Conservation (phyloP, 306 rosid species). For the Inga leiocalycina region DNA sequence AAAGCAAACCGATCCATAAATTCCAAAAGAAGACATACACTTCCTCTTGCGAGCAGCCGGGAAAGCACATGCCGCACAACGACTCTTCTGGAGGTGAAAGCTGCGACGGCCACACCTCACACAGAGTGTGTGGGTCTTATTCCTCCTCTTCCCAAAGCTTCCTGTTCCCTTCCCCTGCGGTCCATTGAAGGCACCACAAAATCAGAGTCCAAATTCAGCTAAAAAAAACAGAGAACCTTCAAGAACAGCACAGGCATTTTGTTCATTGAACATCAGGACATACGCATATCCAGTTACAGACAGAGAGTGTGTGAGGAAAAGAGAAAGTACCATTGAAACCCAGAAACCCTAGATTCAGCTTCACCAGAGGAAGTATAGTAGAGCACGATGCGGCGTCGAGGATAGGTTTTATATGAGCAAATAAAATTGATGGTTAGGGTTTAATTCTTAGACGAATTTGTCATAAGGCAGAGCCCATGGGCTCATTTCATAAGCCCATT, state of each 20-base stretch:
- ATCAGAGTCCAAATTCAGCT: neutral
- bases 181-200: neutral
- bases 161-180: slow-evolving; percentile 96
- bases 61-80: slow-evolving; percentile 87
- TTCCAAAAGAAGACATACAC: slow-evolving; percentile 42
- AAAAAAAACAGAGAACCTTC: neutral
- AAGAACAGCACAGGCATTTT: neutral
- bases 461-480: neutral
- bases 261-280: no score
- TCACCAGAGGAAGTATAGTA: slow-evolving; percentile 4
- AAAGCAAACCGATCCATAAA: neutral
- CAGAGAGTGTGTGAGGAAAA: neutral
- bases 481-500: neutral
- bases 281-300: neutral
- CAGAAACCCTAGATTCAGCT: slow-evolving; percentile 48
- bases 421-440: slow-evolving; percentile 7
- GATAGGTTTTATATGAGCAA: slow-evolving; percentile 15
- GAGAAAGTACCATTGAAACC: slow-evolving; percentile 52
- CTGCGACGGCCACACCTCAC: slow-evolving; percentile 99
- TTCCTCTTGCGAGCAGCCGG: slow-evolving; percentile 94
- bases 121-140: slow-evolving; percentile 97
- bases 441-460: neutral
- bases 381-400: slow-evolving; percentile 22
- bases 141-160: slow-evolving; percentile 96
- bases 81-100: slow-evolving; percentile 97